Evolutionary conservation across 2,329 filamentous ascomycete species (phyloP), one percentile per base, ranked within the genome.

Genomic region (Botrytis deweyae): DNA sequence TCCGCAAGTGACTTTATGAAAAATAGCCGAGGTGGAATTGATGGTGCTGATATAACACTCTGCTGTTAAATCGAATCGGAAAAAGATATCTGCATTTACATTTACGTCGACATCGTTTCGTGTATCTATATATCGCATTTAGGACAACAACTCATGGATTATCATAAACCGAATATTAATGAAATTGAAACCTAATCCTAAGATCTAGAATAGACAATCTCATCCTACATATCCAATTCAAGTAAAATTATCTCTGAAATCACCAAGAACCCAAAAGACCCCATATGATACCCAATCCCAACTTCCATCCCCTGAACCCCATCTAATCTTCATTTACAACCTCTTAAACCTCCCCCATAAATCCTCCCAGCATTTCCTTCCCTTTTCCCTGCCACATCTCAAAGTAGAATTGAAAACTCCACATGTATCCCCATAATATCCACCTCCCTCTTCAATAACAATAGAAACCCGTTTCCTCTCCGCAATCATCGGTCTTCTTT

Each of bases 151-250:
- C 0, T n/a, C 18, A 10, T 40, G 3, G 8, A 18, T 42, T 14
- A 8, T 18, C 14, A 42, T 63, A 1, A 3, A 2, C 22, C 6
- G 33, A 12, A n/a, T 52, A n/a, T 10, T 0, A 0, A 38, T 29
- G 4, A 55, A n/a, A n/a, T 22, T 8, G 36, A 29, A 29, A 20
- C 12, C 7, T 7, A 29, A 29, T 2, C 29, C 29, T 29, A 25
- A 46, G 1, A 14, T 33, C 0, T 22, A 1, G 3, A 3, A 4
- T n/a, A 16, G 8, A 2, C 22, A 2, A 10, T 20, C 38, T 44
- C 38, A 64, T 25, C n/a, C n/a, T 12, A 8, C 18, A 46, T 20
- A 29, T 29, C 14, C 7, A 9, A 64, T 29, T 18, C 14, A 46
- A 33, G n/a, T 16, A 1, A 16, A 36, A 3, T 10, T 33, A 3